phyloP scores from a whole-genome alignment of 768 basidiomycete species.

The Mycena chlorophos region DNA sequence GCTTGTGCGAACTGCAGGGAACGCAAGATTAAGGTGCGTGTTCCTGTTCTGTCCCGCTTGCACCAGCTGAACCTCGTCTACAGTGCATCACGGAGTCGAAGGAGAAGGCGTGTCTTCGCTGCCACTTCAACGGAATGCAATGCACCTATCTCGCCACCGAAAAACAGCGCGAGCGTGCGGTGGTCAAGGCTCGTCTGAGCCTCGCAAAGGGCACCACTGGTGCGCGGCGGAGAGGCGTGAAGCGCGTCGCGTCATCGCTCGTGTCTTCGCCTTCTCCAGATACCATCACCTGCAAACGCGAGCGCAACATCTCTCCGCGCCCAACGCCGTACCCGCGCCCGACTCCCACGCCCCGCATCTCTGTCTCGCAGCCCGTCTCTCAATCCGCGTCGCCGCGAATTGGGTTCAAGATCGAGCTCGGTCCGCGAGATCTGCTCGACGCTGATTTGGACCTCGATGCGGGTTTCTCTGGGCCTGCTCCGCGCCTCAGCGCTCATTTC shows the following conservation, averaged over 20 bases:
- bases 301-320: too few species aligned
- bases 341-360: neutral
- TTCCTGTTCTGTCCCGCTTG: neutral
- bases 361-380: neutral
- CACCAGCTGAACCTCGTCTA: neutral
- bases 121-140: conserved; percentile 1
- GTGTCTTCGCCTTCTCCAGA: neutral
- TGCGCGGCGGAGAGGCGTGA: neutral
- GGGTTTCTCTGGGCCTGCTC: neutral
- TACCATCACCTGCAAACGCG: neutral
- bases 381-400: too few species aligned
- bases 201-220: neutral
- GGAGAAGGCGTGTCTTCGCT: conserved; percentile 3
- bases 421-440: neutral
- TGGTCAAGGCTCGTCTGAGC: neutral
- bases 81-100: conserved; percentile 8
- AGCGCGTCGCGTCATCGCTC: neutral
- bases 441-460: neutral
- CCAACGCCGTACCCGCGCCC: neutral
- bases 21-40: conserved; percentile 10
- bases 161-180: conserved; percentile 5
- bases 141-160: conserved; percentile 10
- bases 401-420: neutral
- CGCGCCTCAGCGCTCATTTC: neutral
- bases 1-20: conserved; percentile 10